phyloP scores from a whole-genome alignment of 345 rosid genomes.

The Cardamine occulta region DNA sequence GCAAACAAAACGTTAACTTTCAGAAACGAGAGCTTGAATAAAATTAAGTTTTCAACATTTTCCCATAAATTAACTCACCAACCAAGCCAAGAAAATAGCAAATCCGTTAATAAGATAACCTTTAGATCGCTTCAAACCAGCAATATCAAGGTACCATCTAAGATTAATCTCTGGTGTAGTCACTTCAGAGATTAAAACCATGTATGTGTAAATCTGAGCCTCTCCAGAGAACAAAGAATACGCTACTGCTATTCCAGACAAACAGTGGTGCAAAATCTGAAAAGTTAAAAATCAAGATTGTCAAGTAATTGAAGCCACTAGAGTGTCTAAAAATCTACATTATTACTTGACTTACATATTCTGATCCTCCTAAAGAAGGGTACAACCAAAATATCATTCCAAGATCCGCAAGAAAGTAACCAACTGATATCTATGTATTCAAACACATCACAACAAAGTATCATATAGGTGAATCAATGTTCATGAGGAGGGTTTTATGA shows the following conservation, averaged over 20 bases:
- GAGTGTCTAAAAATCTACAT: neutral
- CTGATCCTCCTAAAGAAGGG: constrained; percentile 87
- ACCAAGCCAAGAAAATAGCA: constrained; percentile 72
- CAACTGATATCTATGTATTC: constrained; percentile 68
- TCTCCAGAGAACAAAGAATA: constrained; percentile 79
- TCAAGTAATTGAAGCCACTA: neutral
- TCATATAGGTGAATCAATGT: neutral
- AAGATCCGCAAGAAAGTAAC: constrained; percentile 83
- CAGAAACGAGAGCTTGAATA: neutral
- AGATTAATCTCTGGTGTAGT: constrained; percentile 87
- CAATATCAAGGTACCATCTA: constrained; percentile 87
- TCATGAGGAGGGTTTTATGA: neutral
- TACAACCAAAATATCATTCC: constrained; percentile 80
- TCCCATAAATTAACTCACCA: constrained; percentile 53
- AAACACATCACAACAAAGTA: constrained; percentile 6
- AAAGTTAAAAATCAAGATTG: constrained; percentile 25
- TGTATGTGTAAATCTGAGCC: constrained; percentile 79
- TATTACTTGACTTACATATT: constrained; percentile 62
- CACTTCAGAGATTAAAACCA: constrained; percentile 84
- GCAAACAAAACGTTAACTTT: constrained; percentile 40
- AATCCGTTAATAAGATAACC: constrained; percentile 81
- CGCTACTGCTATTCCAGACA: constrained; percentile 67
- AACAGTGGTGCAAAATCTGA: constrained; percentile 79
- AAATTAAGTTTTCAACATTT: neutral
- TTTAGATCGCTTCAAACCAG: constrained; percentile 79